Conservation (phyloP, 208 protist genomes). For the Trypanosomatidae sp. region DNA sequence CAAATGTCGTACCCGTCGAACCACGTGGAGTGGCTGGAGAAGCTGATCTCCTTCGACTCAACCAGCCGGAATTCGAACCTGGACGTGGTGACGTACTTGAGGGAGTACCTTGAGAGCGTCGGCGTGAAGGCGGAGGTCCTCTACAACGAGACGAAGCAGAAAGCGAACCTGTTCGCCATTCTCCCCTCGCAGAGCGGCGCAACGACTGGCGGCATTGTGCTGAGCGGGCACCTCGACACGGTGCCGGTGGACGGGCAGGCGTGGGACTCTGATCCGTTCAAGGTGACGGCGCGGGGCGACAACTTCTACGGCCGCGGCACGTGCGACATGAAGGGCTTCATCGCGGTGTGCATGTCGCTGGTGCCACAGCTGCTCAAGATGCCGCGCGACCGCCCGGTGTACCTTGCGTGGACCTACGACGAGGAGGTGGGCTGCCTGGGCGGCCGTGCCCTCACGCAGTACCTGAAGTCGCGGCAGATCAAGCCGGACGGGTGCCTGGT, state of each 20-base stretch:
- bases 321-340: constrained; percentile 65
- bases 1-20: too few species aligned
- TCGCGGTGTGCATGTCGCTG: constrained; percentile 53
- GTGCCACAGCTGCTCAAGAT: constrained; percentile 43
- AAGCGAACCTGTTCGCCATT: too few species aligned
- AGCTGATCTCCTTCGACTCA: constrained; percentile 46
- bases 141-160: too few species aligned
- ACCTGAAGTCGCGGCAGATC: constrained; percentile 32
- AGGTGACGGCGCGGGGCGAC: constrained; percentile 29
- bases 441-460: constrained; percentile 35
- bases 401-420: constrained; percentile 55
- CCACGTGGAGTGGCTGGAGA: constrained; percentile 44
- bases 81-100: constrained; percentile 39
- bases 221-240: constrained; percentile 53
- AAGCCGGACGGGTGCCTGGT: constrained; percentile 54
- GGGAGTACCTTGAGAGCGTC: constrained; percentile 26
- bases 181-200: constrained; percentile 23
- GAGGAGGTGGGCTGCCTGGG: constrained; percentile 53
- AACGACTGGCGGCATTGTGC: constrained; percentile 45
- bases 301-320: constrained; percentile 49
- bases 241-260: constrained; percentile 57
- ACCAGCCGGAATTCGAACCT: constrained; percentile 55
- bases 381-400: constrained; percentile 38
- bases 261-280: constrained; percentile 51
- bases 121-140: too few species aligned